Base-by-base conservation (phyloP, 345 rosid species). In the Rhodamnia argentea region DNA sequence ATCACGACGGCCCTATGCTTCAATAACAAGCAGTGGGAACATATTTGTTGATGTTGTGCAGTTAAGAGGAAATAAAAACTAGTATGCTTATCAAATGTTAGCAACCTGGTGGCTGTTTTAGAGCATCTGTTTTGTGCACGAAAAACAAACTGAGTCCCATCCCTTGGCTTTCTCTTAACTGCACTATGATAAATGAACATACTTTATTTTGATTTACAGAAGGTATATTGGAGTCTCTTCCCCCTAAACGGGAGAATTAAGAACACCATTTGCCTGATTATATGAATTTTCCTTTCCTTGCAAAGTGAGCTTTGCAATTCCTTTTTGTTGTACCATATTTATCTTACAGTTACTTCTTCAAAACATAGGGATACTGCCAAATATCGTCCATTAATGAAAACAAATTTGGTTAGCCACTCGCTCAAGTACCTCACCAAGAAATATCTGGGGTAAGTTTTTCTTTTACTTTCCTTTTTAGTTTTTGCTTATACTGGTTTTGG, bases 331-430 rank as follows among this genome's bases (percentile, higher is more conserved):
- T 14, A 10, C 27, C 52, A 7, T 50, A 83, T 24, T 14, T 83
- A 40, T 27, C 83, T 64, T 42, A 82, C 26, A 11, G 26, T 57
- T 47, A 53, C 42, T 83, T 84, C 18, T 44, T 86, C 37, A 52
- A 84, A 37, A 26, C 88, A 87, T 91, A 94, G 98, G 94, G 97
- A 95, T 90, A 94, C 96, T 52, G 91, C 97, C 85, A 93, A 87
- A 86, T 95, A 95, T 85, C 90, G 62, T 57, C 98, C 98, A 3
- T 87, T 95, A 89, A 88, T 92, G 95, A 96, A 93, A 91, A 94
- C 98, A 23, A 94, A 94, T 90, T 90, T 92, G 83, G 91, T 92
- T 56, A 94, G 97, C 95, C 93, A 94, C 90, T 94, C 96, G 9
- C 95, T 96, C 86, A 94, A 87, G 91, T 93, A 91, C 88, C 97